Percentiles rank a stretch among this genome's conserved stretches.
Evolutionary conservation across 108 stramenopile species (phyloP).

Genomic region (Pseudonitzschia multiseries): DNA sequence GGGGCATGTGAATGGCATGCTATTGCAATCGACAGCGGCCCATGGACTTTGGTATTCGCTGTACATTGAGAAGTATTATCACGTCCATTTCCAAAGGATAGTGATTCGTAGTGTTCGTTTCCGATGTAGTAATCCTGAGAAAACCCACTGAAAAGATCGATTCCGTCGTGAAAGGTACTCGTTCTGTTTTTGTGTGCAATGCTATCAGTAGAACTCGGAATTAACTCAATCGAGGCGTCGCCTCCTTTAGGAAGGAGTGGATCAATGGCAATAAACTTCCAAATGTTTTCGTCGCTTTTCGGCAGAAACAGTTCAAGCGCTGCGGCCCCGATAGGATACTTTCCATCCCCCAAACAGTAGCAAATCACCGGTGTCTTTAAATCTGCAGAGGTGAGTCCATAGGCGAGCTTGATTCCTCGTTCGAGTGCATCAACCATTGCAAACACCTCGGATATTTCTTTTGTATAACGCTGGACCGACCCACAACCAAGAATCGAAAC

Average conservation of each 20-base stretch:
- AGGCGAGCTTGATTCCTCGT: constrained; percentile 21
- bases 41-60: not conserved
- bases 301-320: constrained; percentile 10
- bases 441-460: constrained; percentile 23
- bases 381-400: not conserved
- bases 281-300: not conserved
- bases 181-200: not conserved
- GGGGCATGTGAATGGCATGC: constrained; percentile 32
- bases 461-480: constrained; percentile 14
- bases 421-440: constrained; percentile 30
- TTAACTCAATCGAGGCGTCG: not conserved
- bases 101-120: not conserved
- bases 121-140: constrained; percentile 13
- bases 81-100: not conserved
- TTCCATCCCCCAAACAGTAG: constrained; percentile 30
- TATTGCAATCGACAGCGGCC: constrained; percentile 3
- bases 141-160: constrained; percentile 12
- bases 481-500: constrained; percentile 17
- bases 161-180: constrained; percentile 7
- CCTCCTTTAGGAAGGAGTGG: constrained; percentile 14
- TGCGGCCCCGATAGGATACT: constrained; percentile 18
- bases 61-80: not conserved
- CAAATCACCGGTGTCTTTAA: constrained; percentile 1
- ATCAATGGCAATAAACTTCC: constrained; percentile 28
- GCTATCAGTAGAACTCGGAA: not conserved